These are phyloP conservation scores for Iris macrosiphon DNA, from an alignment of 106 monocot species.

Conservation along the genomic window DNA sequence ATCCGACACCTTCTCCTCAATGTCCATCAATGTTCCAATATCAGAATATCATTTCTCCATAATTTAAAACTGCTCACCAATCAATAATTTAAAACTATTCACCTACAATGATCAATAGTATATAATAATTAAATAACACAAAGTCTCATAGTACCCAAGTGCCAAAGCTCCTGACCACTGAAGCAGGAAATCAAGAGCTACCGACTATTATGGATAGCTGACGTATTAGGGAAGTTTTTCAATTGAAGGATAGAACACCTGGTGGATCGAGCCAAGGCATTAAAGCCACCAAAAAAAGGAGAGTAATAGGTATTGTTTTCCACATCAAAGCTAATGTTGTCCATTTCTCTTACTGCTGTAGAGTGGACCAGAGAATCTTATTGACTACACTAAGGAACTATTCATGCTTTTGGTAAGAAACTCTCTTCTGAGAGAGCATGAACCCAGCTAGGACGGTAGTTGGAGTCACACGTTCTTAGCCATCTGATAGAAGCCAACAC, in stretches of 20 bases:
- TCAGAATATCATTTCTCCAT: too few species aligned
- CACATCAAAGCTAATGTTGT: conserved; percentile 84
- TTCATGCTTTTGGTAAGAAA: conserved; percentile 66
- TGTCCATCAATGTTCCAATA: too few species aligned
- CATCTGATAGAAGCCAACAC: conserved; percentile 87
- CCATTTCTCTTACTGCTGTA: conserved; percentile 63
- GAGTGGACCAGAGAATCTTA: conserved; percentile 74
- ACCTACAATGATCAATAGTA: too few species aligned
- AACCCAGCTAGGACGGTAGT: conserved; percentile 63
- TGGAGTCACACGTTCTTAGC: conserved; percentile 71
- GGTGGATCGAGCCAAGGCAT: conserved; percentile 82
- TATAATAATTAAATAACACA: too few species aligned
- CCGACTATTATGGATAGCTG: conserved; percentile 45
- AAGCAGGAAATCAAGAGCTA: conserved; percentile 55
- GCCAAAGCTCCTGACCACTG: conserved; percentile 73
- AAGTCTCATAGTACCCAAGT: too few species aligned
- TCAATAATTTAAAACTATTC: too few species aligned
- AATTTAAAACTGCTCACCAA: too few species aligned
- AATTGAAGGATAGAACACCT: conserved; percentile 50
- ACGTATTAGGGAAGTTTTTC: conserved; percentile 37
- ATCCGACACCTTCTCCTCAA: too few species aligned
- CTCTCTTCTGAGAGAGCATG: conserved; percentile 31
- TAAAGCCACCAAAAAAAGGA: conserved; percentile 48
- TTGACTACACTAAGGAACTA: conserved; percentile 66
- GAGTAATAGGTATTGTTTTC: conserved; percentile 68